phyloP scores from a whole-genome alignment of 495 filamentous ascomycete species.

The Aspergillus incahuasiensis region DNA sequence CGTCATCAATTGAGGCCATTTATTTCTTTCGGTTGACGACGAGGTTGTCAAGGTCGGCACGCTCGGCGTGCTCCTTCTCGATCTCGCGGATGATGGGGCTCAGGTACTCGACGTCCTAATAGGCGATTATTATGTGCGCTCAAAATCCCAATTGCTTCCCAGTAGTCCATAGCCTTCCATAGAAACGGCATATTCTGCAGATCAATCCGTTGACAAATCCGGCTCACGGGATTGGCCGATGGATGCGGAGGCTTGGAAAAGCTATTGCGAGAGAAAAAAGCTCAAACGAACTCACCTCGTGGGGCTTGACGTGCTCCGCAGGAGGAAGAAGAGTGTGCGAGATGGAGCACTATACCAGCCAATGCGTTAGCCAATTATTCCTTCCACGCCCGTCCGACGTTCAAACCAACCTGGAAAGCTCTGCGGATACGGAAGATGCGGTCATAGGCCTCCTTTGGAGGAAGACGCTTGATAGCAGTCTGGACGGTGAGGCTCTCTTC shows the following conservation, averaged over 20 bases:
- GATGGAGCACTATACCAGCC: constrained; percentile 60
- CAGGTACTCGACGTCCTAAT: constrained; percentile 74
- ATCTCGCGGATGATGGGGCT: constrained; percentile 77
- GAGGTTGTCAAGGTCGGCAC: constrained; percentile 77
- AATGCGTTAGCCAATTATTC: constrained; percentile 22
- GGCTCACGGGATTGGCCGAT: constrained; percentile 39
- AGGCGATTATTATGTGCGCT: constrained; percentile 16
- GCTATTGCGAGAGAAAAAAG: constrained; percentile 10
- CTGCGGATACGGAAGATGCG: constrained; percentile 93
- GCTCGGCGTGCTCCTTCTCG: constrained; percentile 76
- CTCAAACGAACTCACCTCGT: constrained; percentile 51
- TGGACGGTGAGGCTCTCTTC: constrained; percentile 86
- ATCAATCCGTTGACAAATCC: constrained; percentile 38
- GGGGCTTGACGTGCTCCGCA: constrained; percentile 72
- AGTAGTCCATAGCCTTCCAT: not conserved
- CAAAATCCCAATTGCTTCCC: not conserved
- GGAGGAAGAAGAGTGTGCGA: constrained; percentile 83
- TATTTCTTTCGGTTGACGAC: constrained; percentile 48
- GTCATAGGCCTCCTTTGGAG: constrained; percentile 88
- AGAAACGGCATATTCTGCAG: constrained; percentile 11
- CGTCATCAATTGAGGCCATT: constrained; percentile 17
- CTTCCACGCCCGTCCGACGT: not conserved
- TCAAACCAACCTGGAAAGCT: constrained; percentile 73
- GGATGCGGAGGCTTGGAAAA: constrained; percentile 24
- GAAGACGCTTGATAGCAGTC: constrained; percentile 82